Base-by-base conservation (phyloP, 139 green algal species). In the Monoraphidium neglectum region DNA sequence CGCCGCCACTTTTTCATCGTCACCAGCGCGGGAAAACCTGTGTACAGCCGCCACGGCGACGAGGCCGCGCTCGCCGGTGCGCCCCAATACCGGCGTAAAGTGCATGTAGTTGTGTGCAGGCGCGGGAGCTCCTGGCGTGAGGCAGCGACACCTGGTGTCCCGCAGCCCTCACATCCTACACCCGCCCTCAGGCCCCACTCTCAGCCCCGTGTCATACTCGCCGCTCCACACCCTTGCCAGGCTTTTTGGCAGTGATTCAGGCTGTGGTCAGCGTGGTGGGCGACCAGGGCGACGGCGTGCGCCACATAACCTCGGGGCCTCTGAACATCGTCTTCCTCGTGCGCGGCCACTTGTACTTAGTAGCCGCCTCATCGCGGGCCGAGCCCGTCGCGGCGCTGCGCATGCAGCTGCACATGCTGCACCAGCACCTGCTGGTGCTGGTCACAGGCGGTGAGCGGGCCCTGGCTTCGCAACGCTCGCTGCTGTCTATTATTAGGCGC, bases 1-100 rank as follows among this genome's bases (percentile, higher is more conserved):
- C 64, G 51, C 32, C 77, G 81, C 53, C 92, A 97, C 71, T 87
- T 96, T 60, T 91, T 97, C 62, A 84, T 97, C 28, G 79, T 97
- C 4, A 93, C 78, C 59, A 85, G 84, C 16, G 84, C 87, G 30
- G 92, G 92, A 18, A 95, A 94, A 79, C 92, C 92, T 3, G 84
- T 97, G 15, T 97, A 85, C 73, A 83, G 81, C 21, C 70, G 82
- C 26, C 86, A 93, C 70, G 89, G 89, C 8, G 88, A 94, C 35
- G 89, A 94, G 68, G 51, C 88, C 46, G 77, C 82, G 0, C 78
- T 97, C 30, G 90, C 86, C 33, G 79, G 81, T 76, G 36, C 4
- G 40, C 38, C 10, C 10, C 26, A 30, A 10, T 32, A 12, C n/a
- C n/a, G n/a, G n/a, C n/a, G n/a, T n/a, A n/a, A n/a, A n/a, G n/a